Conservation (phyloP, 345 rosid species). For the Noccaea caerulescens region DNA sequence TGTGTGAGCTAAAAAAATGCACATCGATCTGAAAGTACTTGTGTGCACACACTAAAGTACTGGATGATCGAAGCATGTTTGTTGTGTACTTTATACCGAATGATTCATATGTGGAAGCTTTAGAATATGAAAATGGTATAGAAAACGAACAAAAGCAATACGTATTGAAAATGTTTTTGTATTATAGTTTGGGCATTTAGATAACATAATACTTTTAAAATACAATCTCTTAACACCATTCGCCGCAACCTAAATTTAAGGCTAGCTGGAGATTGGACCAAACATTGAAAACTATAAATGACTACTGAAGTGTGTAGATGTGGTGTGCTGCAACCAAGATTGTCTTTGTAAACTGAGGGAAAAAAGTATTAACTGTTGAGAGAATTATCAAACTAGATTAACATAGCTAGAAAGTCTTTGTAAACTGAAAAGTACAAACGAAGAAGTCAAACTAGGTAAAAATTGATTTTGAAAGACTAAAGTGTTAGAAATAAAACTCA, state of each 20-base stretch:
- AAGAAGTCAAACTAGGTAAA: neutral
- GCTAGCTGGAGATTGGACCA: no score
- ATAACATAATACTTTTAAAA: no score
- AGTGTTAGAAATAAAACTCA: no score
- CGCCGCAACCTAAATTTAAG: no score
- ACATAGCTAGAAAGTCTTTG: neutral
- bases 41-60: neutral
- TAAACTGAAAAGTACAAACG: neutral
- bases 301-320: no score
- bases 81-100: neutral
- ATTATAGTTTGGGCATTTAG: neutral
- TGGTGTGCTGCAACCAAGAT: no score
- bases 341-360: no score
- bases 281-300: no score
- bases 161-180: no score
- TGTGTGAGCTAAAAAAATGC: neutral
- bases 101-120: neutral
- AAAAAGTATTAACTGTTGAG: neutral
- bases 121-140: constrained; percentile 9
- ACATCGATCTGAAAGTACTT: neutral
- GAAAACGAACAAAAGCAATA: neutral
- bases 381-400: neutral
- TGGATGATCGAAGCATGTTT: constrained; percentile 1
- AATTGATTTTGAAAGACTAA: neutral
- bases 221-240: no score